A percentile compares a stretch with the other conserved stretches of the same genome.
These are phyloP conservation scores for Trichoderma atroviride DNA, from an alignment of 2,329 filamentous ascomycete species.

Conservation along the genomic window DNA sequence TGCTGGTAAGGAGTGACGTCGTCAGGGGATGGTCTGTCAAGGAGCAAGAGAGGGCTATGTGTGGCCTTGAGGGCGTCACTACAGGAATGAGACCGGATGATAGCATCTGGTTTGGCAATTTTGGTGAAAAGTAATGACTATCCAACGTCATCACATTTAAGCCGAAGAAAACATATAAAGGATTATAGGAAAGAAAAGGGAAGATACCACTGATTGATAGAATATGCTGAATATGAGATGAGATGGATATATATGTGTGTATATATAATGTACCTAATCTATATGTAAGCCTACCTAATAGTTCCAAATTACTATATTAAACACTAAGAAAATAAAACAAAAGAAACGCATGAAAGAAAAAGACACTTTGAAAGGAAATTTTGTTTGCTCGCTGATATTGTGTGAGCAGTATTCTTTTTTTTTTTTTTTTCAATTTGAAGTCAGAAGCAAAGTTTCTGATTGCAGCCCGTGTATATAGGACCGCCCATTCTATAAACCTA, in stretches of 20 bases:
- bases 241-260: neutral
- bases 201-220: neutral
- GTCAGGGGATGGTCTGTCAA: conserved; percentile 35
- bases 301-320: conserved; percentile 11
- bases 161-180: neutral
- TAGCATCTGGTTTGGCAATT: conserved; percentile 43
- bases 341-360: neutral
- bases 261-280: conserved; percentile 10
- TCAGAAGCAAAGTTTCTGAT: conserved; percentile 2
- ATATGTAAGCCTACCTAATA: conserved; percentile 17
- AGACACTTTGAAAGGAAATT: conserved; percentile 14
- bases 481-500: conserved; percentile 19
- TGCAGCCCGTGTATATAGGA: conserved; percentile 2
- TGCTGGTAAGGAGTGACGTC: conserved; percentile 43
- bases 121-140: conserved; percentile 15
- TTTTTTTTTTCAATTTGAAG: conserved; percentile 5
- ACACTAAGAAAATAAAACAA: conserved; percentile 18
- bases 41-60: conserved; percentile 35
- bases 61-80: conserved; percentile 35
- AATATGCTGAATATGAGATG: neutral
- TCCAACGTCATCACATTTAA: neutral
- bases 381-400: neutral
- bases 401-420: neutral
- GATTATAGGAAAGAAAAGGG: neutral
- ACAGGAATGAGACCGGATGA: conserved; percentile 42